Evolutionary conservation across 305 asterid genomes (phyloP).

Genomic region (Ilex paraguariensis): DNA sequence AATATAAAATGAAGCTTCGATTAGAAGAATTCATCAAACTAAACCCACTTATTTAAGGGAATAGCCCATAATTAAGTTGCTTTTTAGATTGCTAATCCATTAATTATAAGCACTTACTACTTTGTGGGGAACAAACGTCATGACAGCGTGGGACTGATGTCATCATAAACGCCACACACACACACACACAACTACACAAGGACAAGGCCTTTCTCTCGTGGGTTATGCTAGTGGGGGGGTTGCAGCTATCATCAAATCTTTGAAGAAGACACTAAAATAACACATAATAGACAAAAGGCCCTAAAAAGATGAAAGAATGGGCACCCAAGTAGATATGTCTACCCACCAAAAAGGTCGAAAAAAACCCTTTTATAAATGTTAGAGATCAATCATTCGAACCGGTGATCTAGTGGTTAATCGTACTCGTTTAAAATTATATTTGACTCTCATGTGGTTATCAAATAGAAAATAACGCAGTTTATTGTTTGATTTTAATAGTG

Average conservation of each 20-base stretch:
- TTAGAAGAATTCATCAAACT: too few species aligned
- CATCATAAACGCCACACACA: constrained; percentile 51
- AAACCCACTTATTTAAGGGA: too few species aligned
- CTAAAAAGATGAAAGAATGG: constrained; percentile 22
- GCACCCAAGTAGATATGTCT: constrained; percentile 73
- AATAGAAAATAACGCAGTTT: too few species aligned
- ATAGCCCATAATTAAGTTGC: too few species aligned
- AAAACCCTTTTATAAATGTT: too few species aligned
- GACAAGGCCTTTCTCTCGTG: constrained; percentile 19
- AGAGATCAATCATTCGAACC: too few species aligned
- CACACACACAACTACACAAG: background rate
- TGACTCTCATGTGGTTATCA: too few species aligned
- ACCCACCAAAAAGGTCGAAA: constrained; percentile 49
- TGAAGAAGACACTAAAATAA: constrained; percentile 14
- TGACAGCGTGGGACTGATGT: constrained; percentile 60
- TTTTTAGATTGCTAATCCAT: constrained; percentile 6
- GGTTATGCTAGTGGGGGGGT: constrained; percentile 28
- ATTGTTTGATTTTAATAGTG: too few species aligned
- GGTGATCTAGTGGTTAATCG: too few species aligned
- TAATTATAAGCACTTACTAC: constrained; percentile 1
- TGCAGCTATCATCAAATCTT: constrained; percentile 52
- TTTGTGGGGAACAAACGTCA: constrained; percentile 46
- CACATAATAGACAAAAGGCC: constrained; percentile 3
- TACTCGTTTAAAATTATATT: too few species aligned
- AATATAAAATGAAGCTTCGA: too few species aligned